phyloP scores from a whole-genome alignment of 805 yeast species.

The Candida incommunis region DNA sequence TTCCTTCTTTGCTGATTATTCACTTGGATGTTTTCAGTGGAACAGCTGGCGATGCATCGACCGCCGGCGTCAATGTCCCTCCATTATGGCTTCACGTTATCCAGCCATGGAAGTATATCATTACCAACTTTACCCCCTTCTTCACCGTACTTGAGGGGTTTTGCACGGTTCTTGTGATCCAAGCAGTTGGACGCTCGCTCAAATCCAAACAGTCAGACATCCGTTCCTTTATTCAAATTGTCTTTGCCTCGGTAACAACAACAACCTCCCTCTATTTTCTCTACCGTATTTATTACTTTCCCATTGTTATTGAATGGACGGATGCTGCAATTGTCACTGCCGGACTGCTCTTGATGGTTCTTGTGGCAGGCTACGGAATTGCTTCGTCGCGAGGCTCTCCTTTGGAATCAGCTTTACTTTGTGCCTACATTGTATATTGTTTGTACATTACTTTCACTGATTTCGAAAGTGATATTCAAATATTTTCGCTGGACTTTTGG shows the following conservation, averaged over 20 bases:
- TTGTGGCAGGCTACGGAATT: slow-evolving; percentile 73
- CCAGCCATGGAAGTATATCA: slow-evolving; percentile 54
- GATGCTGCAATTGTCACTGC: slow-evolving; percentile 81
- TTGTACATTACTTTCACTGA: slow-evolving; percentile 88
- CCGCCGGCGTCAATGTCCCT: neutral
- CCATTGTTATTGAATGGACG: slow-evolving; percentile 46
- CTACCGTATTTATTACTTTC: slow-evolving; percentile 68
- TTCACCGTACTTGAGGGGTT: slow-evolving; percentile 88
- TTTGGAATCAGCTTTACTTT: slow-evolving; percentile 73
- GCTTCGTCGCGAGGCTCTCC: slow-evolving; percentile 74
- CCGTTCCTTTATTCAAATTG: slow-evolving; percentile 63
- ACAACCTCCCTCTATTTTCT: slow-evolving; percentile 68
- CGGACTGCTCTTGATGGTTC: slow-evolving; percentile 57
- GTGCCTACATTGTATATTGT: slow-evolving; percentile 86
- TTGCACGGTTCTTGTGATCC: slow-evolving; percentile 82
- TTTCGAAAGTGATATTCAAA: slow-evolving; percentile 30
- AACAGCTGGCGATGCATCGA: slow-evolving; percentile 2
- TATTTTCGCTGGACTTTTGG: neutral
- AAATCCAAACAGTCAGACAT: slow-evolving; percentile 63
- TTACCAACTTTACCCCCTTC: slow-evolving; percentile 73
- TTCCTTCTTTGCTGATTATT: slow-evolving; percentile 68
- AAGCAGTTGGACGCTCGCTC: slow-evolving; percentile 75
- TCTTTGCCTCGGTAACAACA: slow-evolving; percentile 59
- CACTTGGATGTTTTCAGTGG: slow-evolving; percentile 21
- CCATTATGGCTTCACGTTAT: slow-evolving; percentile 27